phyloP scores from a whole-genome alignment of 2,329 filamentous ascomycete species.

The Neophaeococcomyces aloes region DNA sequence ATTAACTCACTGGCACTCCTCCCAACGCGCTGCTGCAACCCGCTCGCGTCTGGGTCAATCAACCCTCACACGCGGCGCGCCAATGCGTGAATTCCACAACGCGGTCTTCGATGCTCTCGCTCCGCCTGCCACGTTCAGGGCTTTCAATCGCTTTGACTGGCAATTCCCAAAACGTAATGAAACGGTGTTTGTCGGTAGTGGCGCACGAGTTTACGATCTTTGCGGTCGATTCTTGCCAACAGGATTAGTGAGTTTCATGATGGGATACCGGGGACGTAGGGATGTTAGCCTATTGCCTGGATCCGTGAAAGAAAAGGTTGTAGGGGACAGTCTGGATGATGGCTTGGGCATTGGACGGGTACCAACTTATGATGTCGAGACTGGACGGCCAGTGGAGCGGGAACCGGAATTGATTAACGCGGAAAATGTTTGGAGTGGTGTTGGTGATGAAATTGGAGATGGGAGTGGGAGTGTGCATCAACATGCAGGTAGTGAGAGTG shows the following conservation, averaged over 20 bases:
- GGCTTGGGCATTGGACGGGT: slow-evolving; percentile 9
- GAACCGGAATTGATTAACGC: neutral
- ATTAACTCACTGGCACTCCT: slow-evolving; percentile 20
- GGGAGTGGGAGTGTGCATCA: slow-evolving; percentile 1
- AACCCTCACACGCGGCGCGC: slow-evolving; percentile 49
- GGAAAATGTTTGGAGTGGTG: slow-evolving; percentile 1
- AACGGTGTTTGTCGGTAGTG: slow-evolving; percentile 70
- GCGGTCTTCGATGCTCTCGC: slow-evolving; percentile 84
- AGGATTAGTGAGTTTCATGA: slow-evolving; percentile 80
- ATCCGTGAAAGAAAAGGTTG: slow-evolving; percentile 1
- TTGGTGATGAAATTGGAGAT: neutral
- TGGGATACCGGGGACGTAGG: slow-evolving; percentile 58
- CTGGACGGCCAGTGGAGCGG: slow-evolving; percentile 1
- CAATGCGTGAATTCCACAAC: slow-evolving; percentile 69
- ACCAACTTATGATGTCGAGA: slow-evolving; percentile 8
- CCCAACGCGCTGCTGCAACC: slow-evolving; percentile 25
- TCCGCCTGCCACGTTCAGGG: slow-evolving; percentile 33
- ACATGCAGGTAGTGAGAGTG: slow-evolving; percentile 16
- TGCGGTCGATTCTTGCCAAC: slow-evolving; percentile 72
- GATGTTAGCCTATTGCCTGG: slow-evolving; percentile 24
- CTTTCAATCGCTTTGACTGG: slow-evolving; percentile 29
- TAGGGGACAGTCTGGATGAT: slow-evolving; percentile 15
- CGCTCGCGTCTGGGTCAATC: slow-evolving; percentile 25
- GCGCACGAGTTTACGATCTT: slow-evolving; percentile 72
- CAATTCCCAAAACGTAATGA: slow-evolving; percentile 42